These are phyloP conservation scores for Sugiyamaella valdiviana DNA, from an alignment of 805 yeast species.

Conservation along the genomic window DNA sequence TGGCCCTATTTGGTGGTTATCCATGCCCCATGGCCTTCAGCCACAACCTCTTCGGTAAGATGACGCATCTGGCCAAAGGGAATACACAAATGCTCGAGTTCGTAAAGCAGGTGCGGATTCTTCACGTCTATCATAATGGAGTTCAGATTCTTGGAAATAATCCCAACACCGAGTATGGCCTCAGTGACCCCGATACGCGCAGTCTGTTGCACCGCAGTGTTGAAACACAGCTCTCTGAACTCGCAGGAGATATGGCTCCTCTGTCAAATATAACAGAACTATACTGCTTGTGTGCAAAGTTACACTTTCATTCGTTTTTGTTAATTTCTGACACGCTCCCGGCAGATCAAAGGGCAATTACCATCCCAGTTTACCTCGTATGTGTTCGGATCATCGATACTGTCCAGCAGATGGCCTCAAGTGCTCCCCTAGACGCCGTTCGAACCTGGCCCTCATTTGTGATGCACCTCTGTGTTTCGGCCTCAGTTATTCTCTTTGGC, in stretches of 20 bases:
- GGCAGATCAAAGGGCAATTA: slow-evolving; percentile 9
- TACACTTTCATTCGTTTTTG: slow-evolving; percentile 14
- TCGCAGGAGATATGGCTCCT: slow-evolving; percentile 7
- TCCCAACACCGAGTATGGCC: slow-evolving; percentile 12
- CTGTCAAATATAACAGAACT: slow-evolving; percentile 12
- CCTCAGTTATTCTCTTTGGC: slow-evolving; percentile 14
- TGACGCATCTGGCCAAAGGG: slow-evolving; percentile 1
- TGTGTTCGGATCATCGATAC: slow-evolving; percentile 8
- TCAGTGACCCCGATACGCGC: slow-evolving; percentile 9
- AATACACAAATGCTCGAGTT: slow-evolving; percentile 3
- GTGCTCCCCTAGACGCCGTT: neutral
- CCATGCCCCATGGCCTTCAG: slow-evolving; percentile 2
- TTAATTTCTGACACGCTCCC: slow-evolving; percentile 11
- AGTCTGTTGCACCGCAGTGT: slow-evolving; percentile 8
- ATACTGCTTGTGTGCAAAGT: slow-evolving; percentile 8
- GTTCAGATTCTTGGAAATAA: slow-evolving; percentile 10
- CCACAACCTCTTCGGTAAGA: slow-evolving; percentile 3
- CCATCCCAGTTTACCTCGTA: slow-evolving; percentile 10
- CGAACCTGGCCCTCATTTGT: slow-evolving; percentile 2
- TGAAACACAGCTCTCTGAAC: slow-evolving; percentile 7
- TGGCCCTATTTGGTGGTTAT: slow-evolving; percentile 4
- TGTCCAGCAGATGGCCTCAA: neutral
- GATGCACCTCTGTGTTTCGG: neutral
- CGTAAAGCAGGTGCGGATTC: slow-evolving; percentile 7
- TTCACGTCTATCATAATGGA: slow-evolving; percentile 3